phyloP scores from a whole-genome alignment of 345 rosid species.

The Arabidopsis arenosa region DNA sequence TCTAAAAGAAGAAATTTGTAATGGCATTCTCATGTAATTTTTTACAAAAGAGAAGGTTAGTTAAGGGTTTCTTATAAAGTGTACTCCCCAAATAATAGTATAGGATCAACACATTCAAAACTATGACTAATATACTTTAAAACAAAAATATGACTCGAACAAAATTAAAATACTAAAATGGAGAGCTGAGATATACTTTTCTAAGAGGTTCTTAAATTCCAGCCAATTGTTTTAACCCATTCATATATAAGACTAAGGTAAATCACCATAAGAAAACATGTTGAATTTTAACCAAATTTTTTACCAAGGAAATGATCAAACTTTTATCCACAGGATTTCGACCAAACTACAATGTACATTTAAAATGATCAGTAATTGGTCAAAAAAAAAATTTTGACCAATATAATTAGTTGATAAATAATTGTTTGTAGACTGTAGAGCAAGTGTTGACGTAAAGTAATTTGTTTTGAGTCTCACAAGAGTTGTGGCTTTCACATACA shows the following conservation, averaged over 20 bases:
- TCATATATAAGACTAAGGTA: not conserved
- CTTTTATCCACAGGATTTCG: too few species aligned
- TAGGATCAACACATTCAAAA: not conserved
- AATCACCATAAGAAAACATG: not conserved
- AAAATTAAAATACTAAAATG: not conserved
- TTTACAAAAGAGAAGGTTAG: too few species aligned
- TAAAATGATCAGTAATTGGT: too few species aligned
- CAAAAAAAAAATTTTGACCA: too few species aligned
- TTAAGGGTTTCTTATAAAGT: too few species aligned
- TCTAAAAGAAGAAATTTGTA: too few species aligned
- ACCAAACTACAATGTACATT: too few species aligned
- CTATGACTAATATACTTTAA: not conserved
- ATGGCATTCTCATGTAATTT: too few species aligned
- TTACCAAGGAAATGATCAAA: too few species aligned
- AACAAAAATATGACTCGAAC: not conserved
- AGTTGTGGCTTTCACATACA: conserved; percentile 39
- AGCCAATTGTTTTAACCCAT: not conserved
- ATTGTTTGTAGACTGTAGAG: conserved; percentile 16
- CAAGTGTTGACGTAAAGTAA: conserved; percentile 32
- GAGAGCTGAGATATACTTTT: not conserved
- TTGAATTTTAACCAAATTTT: too few species aligned
- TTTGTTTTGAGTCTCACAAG: conserved; percentile 27
- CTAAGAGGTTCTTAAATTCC: not conserved
- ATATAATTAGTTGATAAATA: not conserved
- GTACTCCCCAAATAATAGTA: too few species aligned